phyloP scores from a whole-genome alignment of 345 rosid genomes.

The Litchi chinensis region DNA sequence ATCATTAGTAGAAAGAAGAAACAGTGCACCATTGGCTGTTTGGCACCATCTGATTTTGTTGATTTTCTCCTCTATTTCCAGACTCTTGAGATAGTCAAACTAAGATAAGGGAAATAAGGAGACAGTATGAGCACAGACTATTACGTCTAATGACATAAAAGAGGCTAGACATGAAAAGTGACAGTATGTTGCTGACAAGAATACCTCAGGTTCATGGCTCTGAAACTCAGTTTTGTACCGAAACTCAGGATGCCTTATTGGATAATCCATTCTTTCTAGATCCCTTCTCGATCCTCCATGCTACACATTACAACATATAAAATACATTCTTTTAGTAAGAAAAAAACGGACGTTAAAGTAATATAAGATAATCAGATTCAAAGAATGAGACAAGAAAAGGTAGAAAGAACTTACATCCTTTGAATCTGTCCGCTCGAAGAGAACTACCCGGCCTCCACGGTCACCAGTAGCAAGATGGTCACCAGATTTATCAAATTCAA shows the following conservation, averaged over 20 bases:
- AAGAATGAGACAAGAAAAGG: conserved; percentile 18
- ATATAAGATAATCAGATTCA: neutral
- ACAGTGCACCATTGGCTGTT: conserved; percentile 82
- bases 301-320: conserved; percentile 43
- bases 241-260: conserved; percentile 92
- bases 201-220: conserved; percentile 99
- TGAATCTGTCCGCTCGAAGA: conserved; percentile 90
- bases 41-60: conserved; percentile 99
- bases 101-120: conserved; percentile 38
- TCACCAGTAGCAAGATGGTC: conserved; percentile 99
- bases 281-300: conserved; percentile 79
- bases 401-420: conserved; percentile 60
- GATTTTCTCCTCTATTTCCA: conserved; percentile 99
- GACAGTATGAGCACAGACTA: neutral
- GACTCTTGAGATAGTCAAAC: conserved; percentile 99
- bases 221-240: conserved; percentile 99
- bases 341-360: conserved; percentile 4
- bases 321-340: neutral
- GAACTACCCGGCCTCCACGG: conserved; percentile 99
- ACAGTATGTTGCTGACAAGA: conserved; percentile 13
- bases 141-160: neutral
- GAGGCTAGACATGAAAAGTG: conserved; percentile 16
- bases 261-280: conserved; percentile 67
- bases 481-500: conserved; percentile 95
- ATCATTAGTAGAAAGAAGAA: conserved; percentile 96